These are phyloP conservation scores for Solanum rostratum DNA, from an alignment of 257 asterid genomes.

Conservation along the genomic window DNA sequence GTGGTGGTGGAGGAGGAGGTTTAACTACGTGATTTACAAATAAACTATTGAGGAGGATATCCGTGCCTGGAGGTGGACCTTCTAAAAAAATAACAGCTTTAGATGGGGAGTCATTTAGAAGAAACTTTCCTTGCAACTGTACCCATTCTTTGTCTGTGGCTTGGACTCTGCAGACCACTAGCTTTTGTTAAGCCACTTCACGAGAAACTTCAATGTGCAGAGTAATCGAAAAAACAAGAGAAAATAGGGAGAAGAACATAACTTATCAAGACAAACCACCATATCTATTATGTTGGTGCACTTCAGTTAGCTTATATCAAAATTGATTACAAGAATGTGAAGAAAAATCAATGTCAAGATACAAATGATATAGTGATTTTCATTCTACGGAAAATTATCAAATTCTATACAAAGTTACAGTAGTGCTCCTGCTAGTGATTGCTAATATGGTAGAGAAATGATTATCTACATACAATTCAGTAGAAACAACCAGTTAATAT, in stretches of 20 bases:
- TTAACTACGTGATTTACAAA: conserved; percentile 62
- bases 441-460: neutral
- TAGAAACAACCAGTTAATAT: neutral
- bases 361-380: neutral
- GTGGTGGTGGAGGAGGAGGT: conserved; percentile 59
- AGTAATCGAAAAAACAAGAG: neutral
- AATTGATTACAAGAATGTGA: neutral
- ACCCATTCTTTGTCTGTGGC: conserved; percentile 88
- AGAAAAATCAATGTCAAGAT: neutral
- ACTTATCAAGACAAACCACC: neutral
- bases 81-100: conserved; percentile 56
- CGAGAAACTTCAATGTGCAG: neutral
- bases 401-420: neutral
- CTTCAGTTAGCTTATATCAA: neutral
- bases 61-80: conserved; percentile 88
- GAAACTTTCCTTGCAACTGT: conserved; percentile 78
- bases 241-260: neutral
- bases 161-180: conserved; percentile 40
- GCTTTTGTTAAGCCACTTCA: neutral
- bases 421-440: neutral
- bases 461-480: neutral
- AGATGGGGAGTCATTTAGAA: conserved; percentile 57
- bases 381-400: neutral
- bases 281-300: neutral
- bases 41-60: conserved; percentile 70